A percentile compares a stretch with the other conserved stretches of the same genome.
Evolutionary conservation across 2,329 filamentous ascomycete species (phyloP).

Genomic region (Diatrype stigma): DNA sequence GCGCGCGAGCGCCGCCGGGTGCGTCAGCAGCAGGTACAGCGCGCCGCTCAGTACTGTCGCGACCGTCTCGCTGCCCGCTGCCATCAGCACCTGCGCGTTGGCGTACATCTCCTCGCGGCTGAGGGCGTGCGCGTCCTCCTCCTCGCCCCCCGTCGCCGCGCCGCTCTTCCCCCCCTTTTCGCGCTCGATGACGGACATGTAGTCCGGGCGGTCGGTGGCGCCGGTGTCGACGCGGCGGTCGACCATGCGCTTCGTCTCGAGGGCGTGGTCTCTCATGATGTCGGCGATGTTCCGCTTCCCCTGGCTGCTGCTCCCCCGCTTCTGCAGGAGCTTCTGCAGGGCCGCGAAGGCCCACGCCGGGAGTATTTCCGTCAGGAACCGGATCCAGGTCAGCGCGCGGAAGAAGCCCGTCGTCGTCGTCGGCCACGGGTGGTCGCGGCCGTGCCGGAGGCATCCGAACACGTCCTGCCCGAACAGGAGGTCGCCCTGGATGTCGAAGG

Average conservation of each 20-base stretch:
- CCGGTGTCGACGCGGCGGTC: conserved; percentile 13
- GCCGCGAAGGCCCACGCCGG: background rate
- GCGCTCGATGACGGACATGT: conserved; percentile 13
- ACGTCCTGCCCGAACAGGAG: conserved; percentile 14
- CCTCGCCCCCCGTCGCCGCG: no score
- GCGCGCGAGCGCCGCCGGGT: conserved; percentile 7
- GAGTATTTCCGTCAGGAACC: conserved; percentile 8
- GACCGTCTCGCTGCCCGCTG: conserved; percentile 14
- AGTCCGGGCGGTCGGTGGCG: conserved; percentile 12
- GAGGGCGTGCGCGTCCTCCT: no score
- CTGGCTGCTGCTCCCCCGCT: no score
- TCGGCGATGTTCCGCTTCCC: conserved; percentile 1
- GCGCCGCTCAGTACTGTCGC: conserved; percentile 11
- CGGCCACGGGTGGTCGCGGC: conserved; percentile 13
- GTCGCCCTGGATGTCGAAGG: conserved; percentile 15
- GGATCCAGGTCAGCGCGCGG: conserved; percentile 8
- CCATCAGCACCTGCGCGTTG: conserved; percentile 15
- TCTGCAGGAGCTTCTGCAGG: background rate
- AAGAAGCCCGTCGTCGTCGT: conserved; percentile 9
- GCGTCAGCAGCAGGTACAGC: conserved; percentile 10
- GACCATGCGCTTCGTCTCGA: conserved; percentile 8
- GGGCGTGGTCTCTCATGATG: conserved; percentile 4
- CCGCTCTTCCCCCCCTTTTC: conserved; percentile 8
- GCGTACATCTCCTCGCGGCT: conserved; percentile 15
- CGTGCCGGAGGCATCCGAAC: conserved; percentile 10